A percentile compares a stretch with the other conserved stretches of the same genome.
Evolutionary conservation across 768 basidiomycete species (phyloP).

Genomic region (Termitomyces sp.): DNA sequence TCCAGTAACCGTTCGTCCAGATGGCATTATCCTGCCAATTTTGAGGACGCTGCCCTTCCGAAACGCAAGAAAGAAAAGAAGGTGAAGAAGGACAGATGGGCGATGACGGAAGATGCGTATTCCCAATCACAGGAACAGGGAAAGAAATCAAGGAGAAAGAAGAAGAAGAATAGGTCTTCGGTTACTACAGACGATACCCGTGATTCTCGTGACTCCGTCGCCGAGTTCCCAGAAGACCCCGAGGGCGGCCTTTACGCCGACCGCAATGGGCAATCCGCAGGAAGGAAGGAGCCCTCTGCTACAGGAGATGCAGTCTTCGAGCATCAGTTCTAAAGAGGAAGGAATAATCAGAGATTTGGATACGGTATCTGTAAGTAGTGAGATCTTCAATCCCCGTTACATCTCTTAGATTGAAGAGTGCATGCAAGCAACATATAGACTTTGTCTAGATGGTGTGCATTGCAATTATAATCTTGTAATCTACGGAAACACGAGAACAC

Average conservation of each 20-base stretch:
- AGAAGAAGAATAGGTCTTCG: slow-evolving; percentile 53
- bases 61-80: slow-evolving; percentile 62
- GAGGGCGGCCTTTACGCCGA: slow-evolving; percentile 64
- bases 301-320: slow-evolving; percentile 50
- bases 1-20: slow-evolving; percentile 44
- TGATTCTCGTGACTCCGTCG: slow-evolving; percentile 31
- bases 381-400: slow-evolving; percentile 3
- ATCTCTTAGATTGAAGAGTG: slow-evolving; percentile 1
- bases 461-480: slow-evolving; percentile 1
- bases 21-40: slow-evolving; percentile 87
- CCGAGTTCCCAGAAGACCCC: slow-evolving; percentile 67
- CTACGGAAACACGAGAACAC: neutral
- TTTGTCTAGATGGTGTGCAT: slow-evolving; percentile 7
- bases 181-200: slow-evolving; percentile 30
- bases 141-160: slow-evolving; percentile 67
- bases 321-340: slow-evolving; percentile 52
- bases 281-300: slow-evolving; percentile 13
- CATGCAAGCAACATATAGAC: slow-evolving; percentile 2
- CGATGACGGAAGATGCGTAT: slow-evolving; percentile 82
- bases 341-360: neutral
- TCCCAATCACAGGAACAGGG: slow-evolving; percentile 43
- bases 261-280: slow-evolving; percentile 13
- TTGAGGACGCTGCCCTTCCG: slow-evolving; percentile 49
- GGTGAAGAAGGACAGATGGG: slow-evolving; percentile 86
- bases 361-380: slow-evolving; percentile 3